These are phyloP conservation scores for Juglanconis sp. DNA, from an alignment of 2,329 filamentous ascomycete species.

Conservation along the genomic window DNA sequence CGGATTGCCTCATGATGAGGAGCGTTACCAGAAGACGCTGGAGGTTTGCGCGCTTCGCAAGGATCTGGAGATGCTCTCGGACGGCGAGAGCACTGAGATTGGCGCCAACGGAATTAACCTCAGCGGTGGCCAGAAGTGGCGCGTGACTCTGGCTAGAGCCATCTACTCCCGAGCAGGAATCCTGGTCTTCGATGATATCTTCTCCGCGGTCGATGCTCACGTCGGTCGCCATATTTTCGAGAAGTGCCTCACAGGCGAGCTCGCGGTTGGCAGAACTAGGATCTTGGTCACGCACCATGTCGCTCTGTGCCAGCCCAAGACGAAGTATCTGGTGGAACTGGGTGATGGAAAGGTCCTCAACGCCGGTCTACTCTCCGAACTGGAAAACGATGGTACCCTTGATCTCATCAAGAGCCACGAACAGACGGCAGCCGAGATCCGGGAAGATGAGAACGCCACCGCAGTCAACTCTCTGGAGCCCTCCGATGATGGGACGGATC, in stretches of 20 bases:
- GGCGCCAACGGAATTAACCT: constrained; percentile 83
- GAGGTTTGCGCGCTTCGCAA: constrained; percentile 71
- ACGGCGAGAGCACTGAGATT: constrained; percentile 78
- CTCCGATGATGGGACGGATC: constrained; percentile 40
- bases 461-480: constrained; percentile 54
- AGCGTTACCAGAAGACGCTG: constrained; percentile 69
- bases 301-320: constrained; percentile 64
- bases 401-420: constrained; percentile 57
- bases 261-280: constrained; percentile 67
- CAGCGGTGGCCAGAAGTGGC: constrained; percentile 80
- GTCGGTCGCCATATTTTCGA: constrained; percentile 78
- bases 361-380: constrained; percentile 63
- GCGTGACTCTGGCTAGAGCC: constrained; percentile 74
- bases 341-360: constrained; percentile 64
- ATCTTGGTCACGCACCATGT: constrained; percentile 82
- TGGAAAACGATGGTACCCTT: constrained; percentile 54
- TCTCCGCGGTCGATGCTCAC: constrained; percentile 78
- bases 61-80: constrained; percentile 71
- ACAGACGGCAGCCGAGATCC: constrained; percentile 40
- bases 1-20: constrained; percentile 64
- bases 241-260: constrained; percentile 67
- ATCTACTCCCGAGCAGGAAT: constrained; percentile 77
- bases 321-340: constrained; percentile 72
- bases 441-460: constrained; percentile 49
- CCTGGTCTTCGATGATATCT: constrained; percentile 78